Conservation (phyloP, 805 yeast genomes). For the Lipomyces chichibuensis region DNA sequence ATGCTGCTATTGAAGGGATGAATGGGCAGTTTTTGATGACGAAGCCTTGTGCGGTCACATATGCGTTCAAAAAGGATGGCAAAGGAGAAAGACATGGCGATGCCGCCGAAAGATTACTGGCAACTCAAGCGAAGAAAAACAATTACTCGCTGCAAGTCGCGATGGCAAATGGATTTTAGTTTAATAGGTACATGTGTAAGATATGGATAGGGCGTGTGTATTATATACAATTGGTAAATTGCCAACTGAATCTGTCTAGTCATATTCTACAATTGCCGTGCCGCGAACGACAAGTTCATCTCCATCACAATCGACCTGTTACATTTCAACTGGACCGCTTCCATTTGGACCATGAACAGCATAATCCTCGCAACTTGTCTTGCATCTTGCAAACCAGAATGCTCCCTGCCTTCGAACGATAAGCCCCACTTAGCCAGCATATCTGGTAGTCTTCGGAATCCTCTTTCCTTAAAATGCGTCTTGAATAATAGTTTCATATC, state of each 20-base stretch:
- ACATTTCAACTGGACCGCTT: slow-evolving; percentile 4
- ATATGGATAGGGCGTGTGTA: not conserved
- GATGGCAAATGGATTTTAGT: slow-evolving; percentile 3
- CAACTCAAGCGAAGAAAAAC: slow-evolving; percentile 59
- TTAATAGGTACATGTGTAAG: not conserved
- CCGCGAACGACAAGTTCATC: slow-evolving; percentile 13
- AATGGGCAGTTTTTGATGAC: slow-evolving; percentile 72
- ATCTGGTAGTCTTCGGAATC: slow-evolving; percentile 11
- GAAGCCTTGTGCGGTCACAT: slow-evolving; percentile 59
- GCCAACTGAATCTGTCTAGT: not conserved
- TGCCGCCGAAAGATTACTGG: slow-evolving; percentile 69
- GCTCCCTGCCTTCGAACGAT: slow-evolving; percentile 22
- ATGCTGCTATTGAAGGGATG: slow-evolving; percentile 69
- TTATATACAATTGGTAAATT: not conserved
- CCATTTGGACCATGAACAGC: slow-evolving; percentile 2
- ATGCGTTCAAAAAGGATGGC: slow-evolving; percentile 69
- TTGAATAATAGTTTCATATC: slow-evolving; percentile 24
- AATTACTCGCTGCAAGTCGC: slow-evolving; percentile 34
- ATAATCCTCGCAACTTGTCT: slow-evolving; percentile 15
- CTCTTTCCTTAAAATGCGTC: slow-evolving; percentile 6
- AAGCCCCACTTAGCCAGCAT: slow-evolving; percentile 26
- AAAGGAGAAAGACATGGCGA: slow-evolving; percentile 75
- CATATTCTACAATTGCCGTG: slow-evolving; percentile 9
- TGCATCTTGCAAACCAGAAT: slow-evolving; percentile 26
- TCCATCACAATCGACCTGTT: slow-evolving; percentile 21